Percentiles rank a stretch among this genome's conserved stretches.
These are phyloP conservation scores for Pleurotus tuber-regium DNA, from an alignment of 768 basidiomycete genomes.

Conservation along the genomic window DNA sequence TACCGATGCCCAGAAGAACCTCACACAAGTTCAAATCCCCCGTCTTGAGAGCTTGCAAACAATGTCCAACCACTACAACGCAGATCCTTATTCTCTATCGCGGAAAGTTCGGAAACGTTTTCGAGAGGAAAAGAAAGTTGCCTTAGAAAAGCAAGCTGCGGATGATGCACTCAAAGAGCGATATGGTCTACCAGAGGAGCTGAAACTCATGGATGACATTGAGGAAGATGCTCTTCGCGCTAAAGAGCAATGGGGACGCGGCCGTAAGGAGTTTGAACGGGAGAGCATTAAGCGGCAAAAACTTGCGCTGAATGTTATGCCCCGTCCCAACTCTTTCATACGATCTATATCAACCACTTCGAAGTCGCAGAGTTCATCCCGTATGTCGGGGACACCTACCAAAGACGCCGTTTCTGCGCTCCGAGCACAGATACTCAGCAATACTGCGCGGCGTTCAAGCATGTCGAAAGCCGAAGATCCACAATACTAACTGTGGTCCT, in stretches of 20 bases:
- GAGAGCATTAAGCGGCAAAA: slow-evolving; percentile 49
- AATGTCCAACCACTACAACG: slow-evolving; percentile 73
- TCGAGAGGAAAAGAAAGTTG: slow-evolving; percentile 82
- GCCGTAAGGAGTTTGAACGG: slow-evolving; percentile 42
- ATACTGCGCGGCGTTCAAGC: slow-evolving; percentile 45
- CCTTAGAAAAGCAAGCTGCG: slow-evolving; percentile 59
- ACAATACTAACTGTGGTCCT: not conserved
- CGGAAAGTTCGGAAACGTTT: slow-evolving; percentile 75
- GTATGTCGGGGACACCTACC: slow-evolving; percentile 13
- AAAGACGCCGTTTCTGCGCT: slow-evolving; percentile 37
- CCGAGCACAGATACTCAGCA: slow-evolving; percentile 55
- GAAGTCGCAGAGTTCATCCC: slow-evolving; percentile 17
- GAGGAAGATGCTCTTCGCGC: slow-evolving; percentile 59
- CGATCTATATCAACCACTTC: slow-evolving; percentile 18
- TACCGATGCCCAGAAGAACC: slow-evolving; percentile 67
- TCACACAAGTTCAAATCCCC: slow-evolving; percentile 73
- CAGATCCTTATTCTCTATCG: slow-evolving; percentile 87
- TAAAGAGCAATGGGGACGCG: slow-evolving; percentile 58
- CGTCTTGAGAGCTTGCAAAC: slow-evolving; percentile 79
- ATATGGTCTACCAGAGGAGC: slow-evolving; percentile 72
- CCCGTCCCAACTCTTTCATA: slow-evolving; percentile 21
- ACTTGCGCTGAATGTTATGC: slow-evolving; percentile 26
- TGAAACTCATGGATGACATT: slow-evolving; percentile 66
- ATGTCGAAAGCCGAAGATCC: slow-evolving; percentile 13
- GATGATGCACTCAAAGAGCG: slow-evolving; percentile 72